Evolutionary conservation across 1,139 yeast genomes (phyloP).

Genomic region (Debaryomyces sp.): DNA sequence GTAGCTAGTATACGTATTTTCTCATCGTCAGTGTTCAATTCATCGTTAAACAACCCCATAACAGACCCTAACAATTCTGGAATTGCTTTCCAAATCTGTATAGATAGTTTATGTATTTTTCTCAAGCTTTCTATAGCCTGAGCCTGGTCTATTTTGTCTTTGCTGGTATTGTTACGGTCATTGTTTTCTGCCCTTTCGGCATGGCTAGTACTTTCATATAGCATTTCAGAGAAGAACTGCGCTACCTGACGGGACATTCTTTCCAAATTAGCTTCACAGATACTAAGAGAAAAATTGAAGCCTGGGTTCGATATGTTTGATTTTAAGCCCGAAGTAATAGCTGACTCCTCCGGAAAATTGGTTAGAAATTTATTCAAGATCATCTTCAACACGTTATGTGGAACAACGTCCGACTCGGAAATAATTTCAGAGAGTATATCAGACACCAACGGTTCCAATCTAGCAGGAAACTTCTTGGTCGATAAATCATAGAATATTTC

Average conservation of each 20-base stretch:
- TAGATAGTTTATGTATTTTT: slow-evolving; percentile 63
- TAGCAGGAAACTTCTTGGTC: slow-evolving; percentile 40
- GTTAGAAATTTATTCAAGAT: slow-evolving; percentile 56
- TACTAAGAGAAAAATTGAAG: slow-evolving; percentile 63
- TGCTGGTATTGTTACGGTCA: slow-evolving; percentile 9
- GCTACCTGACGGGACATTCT: slow-evolving; percentile 78
- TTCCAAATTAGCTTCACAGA: slow-evolving; percentile 74
- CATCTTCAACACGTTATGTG: slow-evolving; percentile 61
- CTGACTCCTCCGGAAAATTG: slow-evolving; percentile 17
- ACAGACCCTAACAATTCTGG: slow-evolving; percentile 78
- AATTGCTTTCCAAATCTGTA: slow-evolving; percentile 74
- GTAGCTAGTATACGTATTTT: slow-evolving; percentile 70
- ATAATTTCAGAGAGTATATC: slow-evolving; percentile 78
- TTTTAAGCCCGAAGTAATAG: slow-evolving; percentile 15
- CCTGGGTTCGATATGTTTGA: slow-evolving; percentile 53
- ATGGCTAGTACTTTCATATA: slow-evolving; percentile 51
- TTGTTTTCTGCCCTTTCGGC: slow-evolving; percentile 24
- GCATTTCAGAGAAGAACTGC: slow-evolving; percentile 76
- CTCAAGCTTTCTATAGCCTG: slow-evolving; percentile 47
- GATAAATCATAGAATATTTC: slow-evolving; percentile 62
- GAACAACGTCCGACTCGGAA: slow-evolving; percentile 72
- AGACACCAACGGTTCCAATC: slow-evolving; percentile 60
- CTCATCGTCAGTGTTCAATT: slow-evolving; percentile 71
- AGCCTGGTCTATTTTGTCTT: slow-evolving; percentile 14
- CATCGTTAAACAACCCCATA: slow-evolving; percentile 81